A percentile compares a stretch with the other conserved stretches of the same genome.
Evolutionary conservation across 768 basidiomycete species (phyloP).

Genomic region (Leccinum sublutescens): DNA sequence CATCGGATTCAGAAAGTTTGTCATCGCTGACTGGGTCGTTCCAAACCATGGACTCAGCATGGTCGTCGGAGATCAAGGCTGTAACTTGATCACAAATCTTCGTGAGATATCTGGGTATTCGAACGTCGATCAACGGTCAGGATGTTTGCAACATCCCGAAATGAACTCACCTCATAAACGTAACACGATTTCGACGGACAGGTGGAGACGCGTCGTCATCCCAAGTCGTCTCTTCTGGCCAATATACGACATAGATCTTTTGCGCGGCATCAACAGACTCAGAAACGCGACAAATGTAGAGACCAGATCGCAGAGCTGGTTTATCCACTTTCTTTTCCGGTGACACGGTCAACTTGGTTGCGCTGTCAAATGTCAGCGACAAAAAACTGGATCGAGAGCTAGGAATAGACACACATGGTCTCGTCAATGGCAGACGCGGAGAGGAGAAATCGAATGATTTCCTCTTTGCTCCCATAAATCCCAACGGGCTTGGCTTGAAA

Average conservation of each 20-base stretch:
- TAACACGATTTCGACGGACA: conserved; percentile 50
- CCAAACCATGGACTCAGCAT: conserved; percentile 47
- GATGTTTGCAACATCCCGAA: neutral
- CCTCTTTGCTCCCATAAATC: conserved; percentile 53
- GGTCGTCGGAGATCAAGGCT: conserved; percentile 47
- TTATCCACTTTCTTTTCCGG: conserved; percentile 2
- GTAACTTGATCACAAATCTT: conserved; percentile 56
- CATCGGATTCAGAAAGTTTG: conserved; percentile 26
- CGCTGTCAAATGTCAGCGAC: conserved; percentile 10
- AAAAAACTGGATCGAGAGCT: neutral
- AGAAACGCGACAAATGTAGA: conserved; percentile 42
- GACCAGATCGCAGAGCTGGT: conserved; percentile 45
- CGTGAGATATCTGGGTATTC: conserved; percentile 48
- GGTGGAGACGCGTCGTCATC: conserved; percentile 46
- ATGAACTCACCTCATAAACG: conserved; percentile 53
- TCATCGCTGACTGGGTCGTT: conserved; percentile 31
- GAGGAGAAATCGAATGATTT: conserved; percentile 48
- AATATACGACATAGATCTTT: conserved; percentile 51
- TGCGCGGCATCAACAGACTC: conserved; percentile 8
- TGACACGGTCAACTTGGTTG: conserved; percentile 7
- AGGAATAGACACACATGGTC: conserved; percentile 34
- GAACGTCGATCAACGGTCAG: neutral
- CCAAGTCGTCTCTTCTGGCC: conserved; percentile 65
- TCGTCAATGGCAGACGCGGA: conserved; percentile 38
- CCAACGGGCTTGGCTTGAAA: conserved; percentile 48